phyloP scores from a whole-genome alignment of 176 grass and related monocot species.

The Elymus sibiricus region DNA sequence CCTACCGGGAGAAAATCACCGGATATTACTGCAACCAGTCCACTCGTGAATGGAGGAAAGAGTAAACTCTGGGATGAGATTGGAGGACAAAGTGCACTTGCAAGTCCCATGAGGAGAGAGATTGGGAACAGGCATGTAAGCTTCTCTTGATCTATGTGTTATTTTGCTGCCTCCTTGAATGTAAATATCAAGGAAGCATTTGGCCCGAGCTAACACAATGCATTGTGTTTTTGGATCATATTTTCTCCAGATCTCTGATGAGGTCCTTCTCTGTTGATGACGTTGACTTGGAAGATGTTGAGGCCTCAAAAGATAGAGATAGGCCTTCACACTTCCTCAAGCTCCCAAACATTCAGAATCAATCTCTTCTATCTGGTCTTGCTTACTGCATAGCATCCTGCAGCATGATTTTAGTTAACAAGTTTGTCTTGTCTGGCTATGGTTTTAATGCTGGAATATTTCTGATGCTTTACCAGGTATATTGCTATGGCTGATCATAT shows the following conservation, averaged over 20 bases:
- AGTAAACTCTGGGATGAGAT: conserved; percentile 45
- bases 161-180: not conserved
- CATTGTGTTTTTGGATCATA: conserved; percentile 4
- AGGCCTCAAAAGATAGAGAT: conserved; percentile 71
- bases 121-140: conserved; percentile 62
- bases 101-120: conserved; percentile 81
- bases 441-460: conserved; percentile 94
- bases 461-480: conserved; percentile 97
- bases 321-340: conserved; percentile 29
- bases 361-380: conserved; percentile 82
- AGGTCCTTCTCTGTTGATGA: conserved; percentile 63
- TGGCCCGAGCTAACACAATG: conserved; percentile 16
- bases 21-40: conserved; percentile 40
- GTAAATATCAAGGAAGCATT: not conserved
- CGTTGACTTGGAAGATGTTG: conserved; percentile 66
- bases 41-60: conserved; percentile 55
- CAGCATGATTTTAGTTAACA: conserved; percentile 98
- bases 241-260: conserved; percentile 50
- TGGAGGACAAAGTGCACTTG: conserved; percentile 49
- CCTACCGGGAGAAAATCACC: conserved; percentile 33
- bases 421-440: conserved; percentile 85
- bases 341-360: conserved; percentile 61
- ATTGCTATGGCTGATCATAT: conserved; percentile 3
- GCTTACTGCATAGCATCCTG: conserved; percentile 89
- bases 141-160: conserved; percentile 10